phyloP scores from a whole-genome alignment of 1,139 yeast genomes.

The Geotrichum phurueaensis region DNA sequence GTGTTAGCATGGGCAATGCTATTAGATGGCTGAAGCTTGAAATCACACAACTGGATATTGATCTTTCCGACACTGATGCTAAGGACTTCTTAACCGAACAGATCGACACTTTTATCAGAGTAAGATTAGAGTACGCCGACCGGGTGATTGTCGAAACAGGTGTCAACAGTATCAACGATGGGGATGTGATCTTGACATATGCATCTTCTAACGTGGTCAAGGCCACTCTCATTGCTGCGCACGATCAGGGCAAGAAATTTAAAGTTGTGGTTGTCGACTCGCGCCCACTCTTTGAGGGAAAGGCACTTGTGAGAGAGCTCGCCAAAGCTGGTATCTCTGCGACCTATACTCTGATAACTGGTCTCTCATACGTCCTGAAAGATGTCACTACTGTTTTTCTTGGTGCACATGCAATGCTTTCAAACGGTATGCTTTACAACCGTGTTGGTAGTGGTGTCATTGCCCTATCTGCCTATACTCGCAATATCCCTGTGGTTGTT shows the following conservation, averaged over 20 bases:
- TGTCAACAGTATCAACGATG: slow-evolving; percentile 65
- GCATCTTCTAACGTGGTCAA: slow-evolving; percentile 84
- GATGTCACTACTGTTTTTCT: slow-evolving; percentile 86
- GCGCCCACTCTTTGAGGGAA: slow-evolving; percentile 94
- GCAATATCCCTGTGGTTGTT: slow-evolving; percentile 88
- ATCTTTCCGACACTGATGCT: slow-evolving; percentile 65
- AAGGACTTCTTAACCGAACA: slow-evolving; percentile 57
- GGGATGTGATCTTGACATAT: slow-evolving; percentile 76
- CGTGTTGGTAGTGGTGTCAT: slow-evolving; percentile 93
- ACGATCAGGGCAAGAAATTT: slow-evolving; percentile 57
- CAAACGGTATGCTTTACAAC: slow-evolving; percentile 88
- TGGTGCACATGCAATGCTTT: slow-evolving; percentile 96
- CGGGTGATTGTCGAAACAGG: slow-evolving; percentile 79
- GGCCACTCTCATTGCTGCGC: slow-evolving; percentile 67
- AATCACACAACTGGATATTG: slow-evolving; percentile 66
- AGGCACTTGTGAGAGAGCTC: slow-evolving; percentile 59
- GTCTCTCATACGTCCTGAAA: slow-evolving; percentile 71
- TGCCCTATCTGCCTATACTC: slow-evolving; percentile 83
- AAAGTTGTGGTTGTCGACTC: slow-evolving; percentile 86
- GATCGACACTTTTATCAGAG: slow-evolving; percentile 77
- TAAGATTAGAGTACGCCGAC: slow-evolving; percentile 79
- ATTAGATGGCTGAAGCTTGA: slow-evolving; percentile 96
- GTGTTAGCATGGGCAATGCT: slow-evolving; percentile 95
- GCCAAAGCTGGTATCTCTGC: slow-evolving; percentile 55
- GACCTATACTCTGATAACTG: slow-evolving; percentile 71